Base-by-base conservation (phyloP, 176 grass and related monocot genomes). In the Oryza longistaminata region DNA sequence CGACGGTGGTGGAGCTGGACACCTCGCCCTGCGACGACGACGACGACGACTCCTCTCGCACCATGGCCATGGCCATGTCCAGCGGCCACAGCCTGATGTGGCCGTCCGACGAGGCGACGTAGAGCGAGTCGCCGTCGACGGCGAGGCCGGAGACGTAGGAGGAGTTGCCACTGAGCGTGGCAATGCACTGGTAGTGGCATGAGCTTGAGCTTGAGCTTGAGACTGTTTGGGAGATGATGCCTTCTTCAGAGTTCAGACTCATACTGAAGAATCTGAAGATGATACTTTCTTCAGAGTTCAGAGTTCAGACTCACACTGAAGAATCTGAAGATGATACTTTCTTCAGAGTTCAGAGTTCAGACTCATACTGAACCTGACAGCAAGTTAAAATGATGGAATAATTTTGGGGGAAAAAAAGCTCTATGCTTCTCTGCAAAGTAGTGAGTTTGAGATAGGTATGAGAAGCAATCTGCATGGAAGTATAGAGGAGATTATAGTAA, bases 131-230 rank as follows among this genome's bases (percentile, higher is more conserved):
- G 4, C 77, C 75, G 52, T 70, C 69, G 26, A 88, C 16, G 35
- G 82, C 80, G 71, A 97, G 82, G 46, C 82, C 64, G 6, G 94
- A 91, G 85, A 97, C 67, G 60, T 94, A 94, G 85, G 89, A 97
- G 67, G 87, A 83, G 60, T 88, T 87, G 12, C 80, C 88, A 35
- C 62, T 81, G 65, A 97, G 31, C 21, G 95, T 94, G 83, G 88
- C 53, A 27, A 90, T 9, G 87, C 87, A 88, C 26, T 74, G 84
- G 62, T 85, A 31, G 3, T 48, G 71, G 65, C 85, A 49, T 26
- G 24, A 33, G 10, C 65, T 80, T 8, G 64, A 33, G 10, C 65
- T 80, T 8, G 64, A 61, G 35, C 14, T 52, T 35, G 88, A 81
- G 53, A 70, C 70, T 78, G 69, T 85, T n/a, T 81, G 66, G 24